Evolutionary conservation across 345 rosid genomes (phyloP).

Genomic region (Gossypium turneri): DNA sequence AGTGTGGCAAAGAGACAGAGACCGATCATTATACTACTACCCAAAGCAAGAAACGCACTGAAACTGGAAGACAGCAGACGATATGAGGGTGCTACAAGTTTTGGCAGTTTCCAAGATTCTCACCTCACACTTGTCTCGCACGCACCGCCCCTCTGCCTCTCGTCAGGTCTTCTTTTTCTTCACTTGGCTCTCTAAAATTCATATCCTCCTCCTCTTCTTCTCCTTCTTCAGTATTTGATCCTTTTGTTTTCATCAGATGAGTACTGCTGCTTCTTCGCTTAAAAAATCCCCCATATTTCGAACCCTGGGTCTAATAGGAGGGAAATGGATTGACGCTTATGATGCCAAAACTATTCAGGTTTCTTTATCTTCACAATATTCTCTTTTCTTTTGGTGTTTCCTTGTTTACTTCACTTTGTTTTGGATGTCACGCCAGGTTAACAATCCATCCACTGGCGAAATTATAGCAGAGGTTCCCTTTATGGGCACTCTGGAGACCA

Average conservation of each 20-base stretch:
- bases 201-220: neutral
- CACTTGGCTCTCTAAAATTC: neutral
- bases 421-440: slow-evolving; percentile 48
- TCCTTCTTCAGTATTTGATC: neutral
- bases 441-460: slow-evolving; percentile 87
- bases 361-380: neutral
- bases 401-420: neutral
- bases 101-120: neutral
- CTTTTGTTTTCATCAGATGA: slow-evolving; percentile 45
- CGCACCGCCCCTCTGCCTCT: neutral
- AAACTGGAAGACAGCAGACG: no score
- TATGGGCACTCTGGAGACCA: slow-evolving; percentile 83
- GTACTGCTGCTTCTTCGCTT: slow-evolving; percentile 35
- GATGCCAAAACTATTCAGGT: slow-evolving; percentile 76
- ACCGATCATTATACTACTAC: no score
- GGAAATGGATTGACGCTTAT: slow-evolving; percentile 76
- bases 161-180: neutral
- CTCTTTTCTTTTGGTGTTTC: neutral
- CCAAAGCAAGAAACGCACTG: no score
- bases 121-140: neutral
- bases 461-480: slow-evolving; percentile 63
- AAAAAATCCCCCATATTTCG: slow-evolving; percentile 51
- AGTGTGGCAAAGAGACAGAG: no score
- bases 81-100: no score
- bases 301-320: slow-evolving; percentile 78